These are phyloP conservation scores for Diophrys sp. DNA, from an alignment of 73 alveolate genomes.

Conservation along the genomic window DNA sequence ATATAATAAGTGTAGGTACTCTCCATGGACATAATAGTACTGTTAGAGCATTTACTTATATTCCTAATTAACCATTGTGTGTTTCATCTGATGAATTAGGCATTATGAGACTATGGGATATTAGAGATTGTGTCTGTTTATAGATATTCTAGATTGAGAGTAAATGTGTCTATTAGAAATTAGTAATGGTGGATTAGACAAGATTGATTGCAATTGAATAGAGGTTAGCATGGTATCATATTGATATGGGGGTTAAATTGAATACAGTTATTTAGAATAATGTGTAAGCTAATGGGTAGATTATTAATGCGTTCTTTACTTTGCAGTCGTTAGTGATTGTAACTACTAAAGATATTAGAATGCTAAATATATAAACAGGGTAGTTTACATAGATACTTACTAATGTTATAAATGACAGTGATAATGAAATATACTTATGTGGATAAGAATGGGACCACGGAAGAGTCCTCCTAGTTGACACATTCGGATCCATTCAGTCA, in stretches of 20 bases:
- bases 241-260: background rate
- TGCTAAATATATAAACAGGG: background rate
- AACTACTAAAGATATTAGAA: background rate
- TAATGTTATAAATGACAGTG: background rate
- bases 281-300: background rate
- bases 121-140: background rate
- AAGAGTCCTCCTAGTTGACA: background rate
- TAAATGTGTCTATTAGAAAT: background rate
- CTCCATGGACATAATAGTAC: constrained; percentile 4
- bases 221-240: constrained; percentile 5
- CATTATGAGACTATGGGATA: constrained; percentile 18
- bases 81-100: constrained; percentile 22
- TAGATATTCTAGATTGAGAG: background rate
- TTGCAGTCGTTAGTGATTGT: background rate
- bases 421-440: background rate
- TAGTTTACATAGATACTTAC: background rate
- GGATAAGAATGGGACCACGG: background rate
- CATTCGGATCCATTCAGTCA: background rate
- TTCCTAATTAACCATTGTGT: background rate
- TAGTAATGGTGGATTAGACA: background rate
- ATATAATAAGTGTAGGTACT: constrained; percentile 1
- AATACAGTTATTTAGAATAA: background rate
- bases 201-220: constrained; percentile 7
- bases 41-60: background rate
- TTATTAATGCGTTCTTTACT: background rate